phyloP scores from a whole-genome alignment of 441 rosid genomes.

The Adansonia gregorii region DNA sequence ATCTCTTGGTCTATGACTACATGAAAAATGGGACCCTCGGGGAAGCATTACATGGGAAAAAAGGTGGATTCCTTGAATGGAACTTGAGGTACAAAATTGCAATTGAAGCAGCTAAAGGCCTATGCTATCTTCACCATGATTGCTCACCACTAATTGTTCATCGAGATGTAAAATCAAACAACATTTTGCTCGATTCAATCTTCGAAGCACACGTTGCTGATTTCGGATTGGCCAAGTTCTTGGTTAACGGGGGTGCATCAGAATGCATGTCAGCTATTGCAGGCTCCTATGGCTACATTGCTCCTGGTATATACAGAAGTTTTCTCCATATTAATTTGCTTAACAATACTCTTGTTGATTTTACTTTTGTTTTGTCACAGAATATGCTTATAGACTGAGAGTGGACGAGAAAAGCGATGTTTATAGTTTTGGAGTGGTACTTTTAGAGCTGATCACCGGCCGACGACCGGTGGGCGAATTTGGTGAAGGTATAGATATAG shows the following conservation, averaged over 20 bases:
- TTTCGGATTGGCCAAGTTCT: slow-evolving; percentile 51
- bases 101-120: slow-evolving; percentile 52
- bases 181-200: slow-evolving; percentile 33
- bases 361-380: slow-evolving; percentile 20
- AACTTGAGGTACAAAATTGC: slow-evolving; percentile 52
- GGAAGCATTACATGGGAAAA: slow-evolving; percentile 51
- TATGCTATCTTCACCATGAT: slow-evolving; percentile 59
- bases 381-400: slow-evolving; percentile 48
- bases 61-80: slow-evolving; percentile 47
- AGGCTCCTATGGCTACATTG: slow-evolving; percentile 55
- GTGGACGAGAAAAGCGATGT: slow-evolving; percentile 59
- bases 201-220: slow-evolving; percentile 56
- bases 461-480: slow-evolving; percentile 48
- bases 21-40: slow-evolving; percentile 60
- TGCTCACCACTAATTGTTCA: slow-evolving; percentile 55
- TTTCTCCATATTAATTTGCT: background rate
- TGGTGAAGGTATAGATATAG: slow-evolving; percentile 49
- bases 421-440: slow-evolving; percentile 50
- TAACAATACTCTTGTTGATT: background rate
- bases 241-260: slow-evolving; percentile 40
- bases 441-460: slow-evolving; percentile 45
- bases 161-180: slow-evolving; percentile 51
- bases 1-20: slow-evolving; percentile 54
- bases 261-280: slow-evolving; percentile 37
- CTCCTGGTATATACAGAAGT: slow-evolving; percentile 41